Conservation (phyloP, 345 rosid species). For the Lepidium aucheri region DNA sequence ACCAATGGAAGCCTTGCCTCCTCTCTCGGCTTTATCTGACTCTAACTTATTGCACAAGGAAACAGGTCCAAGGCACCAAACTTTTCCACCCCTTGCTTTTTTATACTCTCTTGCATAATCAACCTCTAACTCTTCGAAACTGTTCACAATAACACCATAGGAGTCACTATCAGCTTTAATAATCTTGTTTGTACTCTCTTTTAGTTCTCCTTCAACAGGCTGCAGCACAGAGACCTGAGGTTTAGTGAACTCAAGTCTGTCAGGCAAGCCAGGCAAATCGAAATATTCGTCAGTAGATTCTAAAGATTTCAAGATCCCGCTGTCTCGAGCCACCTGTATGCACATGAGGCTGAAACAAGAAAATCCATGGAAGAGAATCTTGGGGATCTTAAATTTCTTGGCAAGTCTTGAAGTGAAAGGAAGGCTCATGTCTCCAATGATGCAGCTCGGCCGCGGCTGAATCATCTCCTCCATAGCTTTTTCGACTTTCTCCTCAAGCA, state of each 20-base stretch:
- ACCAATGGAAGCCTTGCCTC: conserved; percentile 26
- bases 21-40: conserved; percentile 33
- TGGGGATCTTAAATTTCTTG: conserved; percentile 32
- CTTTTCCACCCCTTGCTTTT: conserved; percentile 24
- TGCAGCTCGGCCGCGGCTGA: conserved; percentile 33
- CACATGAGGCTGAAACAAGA: conserved; percentile 33
- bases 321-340: not conserved
- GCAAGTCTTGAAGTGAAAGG: conserved; percentile 31
- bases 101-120: conserved; percentile 28
- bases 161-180: conserved; percentile 12
- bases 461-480: conserved; percentile 24
- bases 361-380: conserved; percentile 36
- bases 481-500: conserved; percentile 21
- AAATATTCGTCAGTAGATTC: conserved; percentile 13
- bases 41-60: conserved; percentile 24
- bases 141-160: conserved; percentile 28
- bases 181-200: conserved; percentile 4
- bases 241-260: conserved; percentile 23
- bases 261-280: conserved; percentile 13
- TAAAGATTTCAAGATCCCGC: conserved; percentile 17
- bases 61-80: conserved; percentile 51
- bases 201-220: not conserved
- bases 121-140: conserved; percentile 39
- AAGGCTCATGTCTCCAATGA: conserved; percentile 36
- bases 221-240: conserved; percentile 14